These are phyloP conservation scores for Diaporthe sp. DNA, from an alignment of 2,329 filamentous ascomycete genomes.

Conservation along the genomic window DNA sequence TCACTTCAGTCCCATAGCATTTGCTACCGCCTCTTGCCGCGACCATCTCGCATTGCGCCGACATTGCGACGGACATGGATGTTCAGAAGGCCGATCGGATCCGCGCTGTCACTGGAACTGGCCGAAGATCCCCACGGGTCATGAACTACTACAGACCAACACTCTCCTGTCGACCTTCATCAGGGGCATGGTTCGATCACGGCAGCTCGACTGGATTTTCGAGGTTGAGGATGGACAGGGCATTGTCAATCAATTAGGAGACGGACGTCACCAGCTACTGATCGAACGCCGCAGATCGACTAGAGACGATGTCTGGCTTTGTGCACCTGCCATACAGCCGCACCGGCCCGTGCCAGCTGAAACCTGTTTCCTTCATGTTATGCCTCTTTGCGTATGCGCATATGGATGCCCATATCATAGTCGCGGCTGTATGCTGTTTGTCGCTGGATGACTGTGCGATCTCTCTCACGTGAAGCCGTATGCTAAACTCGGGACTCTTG, in stretches of 20 bases:
- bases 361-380: not conserved
- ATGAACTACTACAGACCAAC: not conserved
- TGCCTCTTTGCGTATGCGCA: not conserved
- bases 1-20: not conserved
- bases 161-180: slow-evolving; percentile 23
- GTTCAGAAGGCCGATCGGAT: not conserved
- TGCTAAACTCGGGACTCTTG: not conserved
- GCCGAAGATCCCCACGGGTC: not conserved
- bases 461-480: not conserved
- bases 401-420: not conserved
- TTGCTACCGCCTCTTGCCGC: not conserved
- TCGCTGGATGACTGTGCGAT: not conserved
- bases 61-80: not conserved
- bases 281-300: not conserved
- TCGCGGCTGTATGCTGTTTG: not conserved
- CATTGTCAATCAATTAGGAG: not conserved
- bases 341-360: not conserved
- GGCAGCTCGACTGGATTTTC: not conserved
- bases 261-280: not conserved
- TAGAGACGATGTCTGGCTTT: not conserved
- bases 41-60: not conserved
- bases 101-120: not conserved
- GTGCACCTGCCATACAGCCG: not conserved
- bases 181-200: not conserved
- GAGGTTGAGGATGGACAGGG: no score